Percentiles rank a stretch among this genome's conserved stretches.
Conservation (phyloP, 1,139 yeast species). For the Pichia norvegensis region DNA sequence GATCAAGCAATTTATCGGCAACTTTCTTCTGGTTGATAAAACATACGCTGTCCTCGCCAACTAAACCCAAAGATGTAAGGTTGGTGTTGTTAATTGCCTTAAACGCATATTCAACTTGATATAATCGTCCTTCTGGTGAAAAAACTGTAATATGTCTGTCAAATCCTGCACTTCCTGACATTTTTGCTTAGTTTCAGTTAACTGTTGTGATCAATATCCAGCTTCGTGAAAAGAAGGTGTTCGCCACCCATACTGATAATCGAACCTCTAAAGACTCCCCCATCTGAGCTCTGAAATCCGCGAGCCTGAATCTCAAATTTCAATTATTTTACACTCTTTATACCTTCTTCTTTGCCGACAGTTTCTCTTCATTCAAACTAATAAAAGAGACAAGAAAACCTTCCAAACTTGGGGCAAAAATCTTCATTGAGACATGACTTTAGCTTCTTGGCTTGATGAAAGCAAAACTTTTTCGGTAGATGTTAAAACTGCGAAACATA, state of each 20-base stretch:
- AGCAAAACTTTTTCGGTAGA: conserved; percentile 43
- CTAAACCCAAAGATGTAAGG: conserved; percentile 78
- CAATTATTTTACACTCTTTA: too few species aligned
- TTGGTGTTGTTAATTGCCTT: conserved; percentile 93
- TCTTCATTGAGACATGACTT: conserved; percentile 13
- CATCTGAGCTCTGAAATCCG: too few species aligned
- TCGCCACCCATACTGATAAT: too few species aligned
- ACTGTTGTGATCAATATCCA: too few species aligned
- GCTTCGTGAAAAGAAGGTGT: too few species aligned
- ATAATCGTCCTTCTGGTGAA: conserved; percentile 96
- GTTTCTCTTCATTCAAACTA: too few species aligned
- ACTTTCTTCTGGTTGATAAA: conserved; percentile 91
- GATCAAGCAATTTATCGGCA: conserved; percentile 87
- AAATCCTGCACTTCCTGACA: conserved; percentile 62
- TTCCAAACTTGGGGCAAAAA: background rate
- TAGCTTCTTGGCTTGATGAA: conserved; percentile 27
- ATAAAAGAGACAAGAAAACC: too few species aligned
- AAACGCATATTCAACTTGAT: conserved; percentile 96
- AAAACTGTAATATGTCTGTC: conserved; percentile 97
- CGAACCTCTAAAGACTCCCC: too few species aligned
- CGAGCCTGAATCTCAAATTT: too few species aligned
- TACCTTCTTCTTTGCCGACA: too few species aligned
- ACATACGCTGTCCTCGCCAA: conserved; percentile 86
- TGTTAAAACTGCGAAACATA: conserved; percentile 44
- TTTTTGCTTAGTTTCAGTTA: background rate